Percentiles rank a stretch among this genome's conserved stretches.
Conservation (phyloP, 208 protist species). For the Trypanosoma boissoni region DNA sequence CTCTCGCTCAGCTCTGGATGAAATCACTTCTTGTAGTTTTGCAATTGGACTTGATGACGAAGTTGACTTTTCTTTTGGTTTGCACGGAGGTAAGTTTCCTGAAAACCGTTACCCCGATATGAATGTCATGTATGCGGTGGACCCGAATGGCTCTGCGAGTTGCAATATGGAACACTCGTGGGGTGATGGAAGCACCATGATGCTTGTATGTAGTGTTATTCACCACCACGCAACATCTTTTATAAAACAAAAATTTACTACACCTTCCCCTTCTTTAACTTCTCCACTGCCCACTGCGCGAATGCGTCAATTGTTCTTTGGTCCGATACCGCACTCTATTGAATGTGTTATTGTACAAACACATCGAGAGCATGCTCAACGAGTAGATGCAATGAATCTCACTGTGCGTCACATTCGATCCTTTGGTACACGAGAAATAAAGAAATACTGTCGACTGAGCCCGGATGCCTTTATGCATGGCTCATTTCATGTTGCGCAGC, state of each 20-base stretch:
- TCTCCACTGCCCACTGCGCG: background rate
- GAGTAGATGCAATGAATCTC: slow-evolving; percentile 6
- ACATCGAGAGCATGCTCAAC: background rate
- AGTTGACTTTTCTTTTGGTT: background rate
- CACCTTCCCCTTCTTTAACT: background rate
- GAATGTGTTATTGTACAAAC: slow-evolving; percentile 8
- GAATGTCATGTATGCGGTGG: slow-evolving; percentile 19
- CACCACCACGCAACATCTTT: slow-evolving; percentile 11
- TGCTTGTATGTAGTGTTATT: slow-evolving; percentile 15
- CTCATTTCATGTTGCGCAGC: slow-evolving; percentile 26
- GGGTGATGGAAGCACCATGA: slow-evolving; percentile 24
- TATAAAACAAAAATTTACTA: background rate
- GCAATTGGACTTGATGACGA: slow-evolving; percentile 17
- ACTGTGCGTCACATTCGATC: slow-evolving; percentile 12
- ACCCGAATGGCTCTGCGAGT: slow-evolving; percentile 11
- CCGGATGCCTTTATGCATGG: slow-evolving; percentile 29
- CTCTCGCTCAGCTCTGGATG: slow-evolving; percentile 14
- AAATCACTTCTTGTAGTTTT: slow-evolving; percentile 27
- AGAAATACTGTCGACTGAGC: slow-evolving; percentile 20
- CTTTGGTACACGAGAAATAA: slow-evolving; percentile 26
- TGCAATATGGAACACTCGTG: slow-evolving; percentile 31
- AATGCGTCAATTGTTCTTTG: slow-evolving; percentile 12
- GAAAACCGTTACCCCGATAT: slow-evolving; percentile 31
- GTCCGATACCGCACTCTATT: background rate
- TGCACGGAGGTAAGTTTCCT: slow-evolving; percentile 22